Base-by-base conservation (phyloP, 148 eudicot species). In the Cornus florida region DNA sequence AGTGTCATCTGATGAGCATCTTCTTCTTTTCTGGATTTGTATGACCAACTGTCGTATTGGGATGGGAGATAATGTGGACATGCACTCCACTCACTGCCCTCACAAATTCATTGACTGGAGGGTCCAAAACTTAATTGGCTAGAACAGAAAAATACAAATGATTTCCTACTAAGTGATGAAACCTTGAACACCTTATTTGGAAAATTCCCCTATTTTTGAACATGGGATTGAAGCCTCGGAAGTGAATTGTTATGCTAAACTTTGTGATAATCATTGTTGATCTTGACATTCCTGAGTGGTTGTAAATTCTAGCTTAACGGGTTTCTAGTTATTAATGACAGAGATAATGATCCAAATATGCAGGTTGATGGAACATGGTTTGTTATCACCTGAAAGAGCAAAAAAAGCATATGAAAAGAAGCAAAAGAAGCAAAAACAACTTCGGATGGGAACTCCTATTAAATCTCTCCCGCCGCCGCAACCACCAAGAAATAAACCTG, bases 341-440 rank as follows among this genome's bases (percentile, higher is more conserved):
- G 11, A 41, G 72, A 60, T 35, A 76, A 71, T 41, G 57, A 35
- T 77, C 41, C 24, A 60, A 39, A 41, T 72, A 80, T 81, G 73
- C 88, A 94, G 97, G 98, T 69, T 92, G 87, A 92, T 95, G 98
- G 98, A 93, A 80, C 98, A 91, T 75, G 98, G 98, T 32, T 48
- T 93, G 87, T 66, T 91, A 74, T 87, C 97, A 59, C 94, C 92
- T 13, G 98, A 91, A 50, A 89, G 87, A 83, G 86, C 98, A 20
- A 95, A 84, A 76, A 95, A 80, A 83, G 97, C 96, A 12, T 86
- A 74, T 59, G 98, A 93, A 82, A 95, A 88, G 86, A 95, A 95
- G 86, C 97, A 90, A 77, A 83, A 88, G 84, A 93, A 85, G 87
- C 94, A 90, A 77, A 95, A 95, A 84, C 94, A 89, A 77, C 82